Percentiles rank a stretch among this genome's conserved stretches.
phyloP scores from a whole-genome alignment of 2,329 filamentous ascomycete genomes.

The Beauveria asiatica region DNA sequence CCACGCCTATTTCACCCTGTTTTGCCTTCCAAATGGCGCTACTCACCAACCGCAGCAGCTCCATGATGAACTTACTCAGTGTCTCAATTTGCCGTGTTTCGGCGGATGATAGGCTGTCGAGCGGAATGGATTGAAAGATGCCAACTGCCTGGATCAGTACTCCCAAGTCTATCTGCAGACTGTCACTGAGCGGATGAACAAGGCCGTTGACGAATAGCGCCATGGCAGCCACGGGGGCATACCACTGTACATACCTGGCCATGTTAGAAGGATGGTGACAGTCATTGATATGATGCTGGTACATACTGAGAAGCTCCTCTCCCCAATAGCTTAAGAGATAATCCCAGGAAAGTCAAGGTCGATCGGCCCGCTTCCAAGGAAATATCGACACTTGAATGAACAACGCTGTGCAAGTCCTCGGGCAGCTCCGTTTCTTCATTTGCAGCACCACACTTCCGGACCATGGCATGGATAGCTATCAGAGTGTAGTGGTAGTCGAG shows the following conservation, averaged over 20 bases:
- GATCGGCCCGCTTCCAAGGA: conserved; percentile 17
- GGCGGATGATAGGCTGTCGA: not conserved
- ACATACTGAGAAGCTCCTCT: not conserved
- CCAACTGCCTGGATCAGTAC: conserved; percentile 3
- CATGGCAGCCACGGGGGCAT: conserved; percentile 11
- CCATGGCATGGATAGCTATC: conserved; percentile 15
- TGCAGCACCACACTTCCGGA: conserved; percentile 14
- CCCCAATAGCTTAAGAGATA: not conserved
- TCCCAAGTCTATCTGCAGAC: conserved; percentile 16
- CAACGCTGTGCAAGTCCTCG: conserved; percentile 16
- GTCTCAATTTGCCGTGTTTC: conserved; percentile 3
- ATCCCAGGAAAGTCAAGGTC: conserved; percentile 12
- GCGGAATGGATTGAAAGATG: conserved; percentile 1
- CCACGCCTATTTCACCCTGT: not conserved
- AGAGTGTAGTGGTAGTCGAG: conserved; percentile 16
- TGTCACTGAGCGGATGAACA: not conserved
- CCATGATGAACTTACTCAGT: conserved; percentile 9
- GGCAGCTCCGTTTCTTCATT: conserved; percentile 10
- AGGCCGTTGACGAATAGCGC: conserved; percentile 13
- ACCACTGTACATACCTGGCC: conserved; percentile 7
- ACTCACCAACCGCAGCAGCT: conserved; percentile 9
- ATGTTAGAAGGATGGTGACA: not conserved
- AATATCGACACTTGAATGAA: conserved; percentile 18
- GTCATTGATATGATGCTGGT: not conserved
- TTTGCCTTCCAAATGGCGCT: conserved; percentile 10